phyloP scores from a whole-genome alignment of 2,329 filamentous ascomycete species.

The Claviceps fusiformis region DNA sequence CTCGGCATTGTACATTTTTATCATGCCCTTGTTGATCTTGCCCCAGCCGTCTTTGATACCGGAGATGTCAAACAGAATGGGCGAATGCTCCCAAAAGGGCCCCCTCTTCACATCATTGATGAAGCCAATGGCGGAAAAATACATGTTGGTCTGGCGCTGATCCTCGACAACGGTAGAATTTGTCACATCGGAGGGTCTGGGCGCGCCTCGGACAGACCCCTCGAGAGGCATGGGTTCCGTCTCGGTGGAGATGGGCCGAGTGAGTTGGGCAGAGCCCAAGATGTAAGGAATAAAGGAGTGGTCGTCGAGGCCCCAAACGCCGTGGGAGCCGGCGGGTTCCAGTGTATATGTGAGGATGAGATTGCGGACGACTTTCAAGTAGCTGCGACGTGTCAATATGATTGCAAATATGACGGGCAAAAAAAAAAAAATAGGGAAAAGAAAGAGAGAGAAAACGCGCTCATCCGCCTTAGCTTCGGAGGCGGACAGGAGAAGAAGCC shows the following conservation, averaged over 20 bases:
- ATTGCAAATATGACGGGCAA: too few relatives aligned
- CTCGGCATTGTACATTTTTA: slow-evolving; percentile 98
- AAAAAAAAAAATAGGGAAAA: too few relatives aligned
- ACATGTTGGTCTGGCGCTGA: slow-evolving; percentile 61
- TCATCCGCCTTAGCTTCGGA: too few relatives aligned
- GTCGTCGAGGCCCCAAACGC: slow-evolving; percentile 97
- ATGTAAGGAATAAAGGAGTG: slow-evolving; percentile 92
- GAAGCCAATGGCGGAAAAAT: slow-evolving; percentile 91
- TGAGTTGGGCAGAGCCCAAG: slow-evolving; percentile 83
- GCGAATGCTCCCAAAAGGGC: slow-evolving; percentile 94
- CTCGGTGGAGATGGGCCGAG: slow-evolving; percentile 53
- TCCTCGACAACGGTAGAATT: slow-evolving; percentile 50
- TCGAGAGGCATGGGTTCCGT: slow-evolving; percentile 55
- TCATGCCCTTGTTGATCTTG: slow-evolving; percentile 98
- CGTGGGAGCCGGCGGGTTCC: slow-evolving; percentile 90
- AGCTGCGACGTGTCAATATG: slow-evolving; percentile 32
- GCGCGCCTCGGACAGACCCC: slow-evolving; percentile 60
- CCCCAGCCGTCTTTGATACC: slow-evolving; percentile 90
- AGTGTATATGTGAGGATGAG: slow-evolving; percentile 85
- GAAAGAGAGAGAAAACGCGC: not conserved
- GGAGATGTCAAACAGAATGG: slow-evolving; percentile 86
- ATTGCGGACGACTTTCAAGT: slow-evolving; percentile 64
- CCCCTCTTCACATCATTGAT: slow-evolving; percentile 95
- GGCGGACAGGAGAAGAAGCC: not conserved
- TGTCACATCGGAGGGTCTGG: slow-evolving; percentile 56